Evolutionary conservation across 1,284 basidiomycete genomes (phyloP), one percentile per base, ranked within the genome.

Genomic region (Neolentinus lepideus): DNA sequence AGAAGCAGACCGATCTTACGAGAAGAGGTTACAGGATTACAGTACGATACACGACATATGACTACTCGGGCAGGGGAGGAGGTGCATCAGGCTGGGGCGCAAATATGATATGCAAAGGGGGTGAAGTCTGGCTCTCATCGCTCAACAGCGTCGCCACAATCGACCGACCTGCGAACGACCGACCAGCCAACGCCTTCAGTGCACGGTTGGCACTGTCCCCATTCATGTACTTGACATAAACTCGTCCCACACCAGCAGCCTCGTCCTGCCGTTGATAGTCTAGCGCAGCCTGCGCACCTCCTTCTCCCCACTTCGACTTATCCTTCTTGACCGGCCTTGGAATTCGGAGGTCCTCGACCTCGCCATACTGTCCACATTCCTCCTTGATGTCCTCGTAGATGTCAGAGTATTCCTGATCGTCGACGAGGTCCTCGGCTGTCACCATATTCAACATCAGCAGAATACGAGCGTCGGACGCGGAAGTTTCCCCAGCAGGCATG

Each of bases 371-470:
- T 16, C 77, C 76, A 64, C 92, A 94, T 73, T 99, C 96, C 60
- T 96, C 92, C 63, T 90, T 90, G 66, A 99, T 86, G 69, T 99
- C 96, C 66, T 97, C 94, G 60, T 92, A 84, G 56, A 99, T 85
- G 63, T 99, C 96, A 19, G 83, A 83, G 67, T 97, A 99, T 66
- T 99, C 96, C 59, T 87, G 77, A 69, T 98, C 96, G 66, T 95
- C 88, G 25, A 81, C 72, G 55, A 99, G 81, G 68, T 99, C 96
- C 56, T 99, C 96, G 2, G 92, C 73, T 0, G 92, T 92, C 60
- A 99, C 94, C 97, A 99, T 99, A 80, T 99, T 99, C 66, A 99
- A 78, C 88, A 99, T 91, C 66, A 98, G 87, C 67, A 99, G 81
- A 67, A 96, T 94, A 46, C 90, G 85, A 14, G 88, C 84, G 47